Evolutionary conservation across 2,329 filamentous ascomycete species (phyloP).

Genomic region (Ophiostoma triangulosporum): DNA sequence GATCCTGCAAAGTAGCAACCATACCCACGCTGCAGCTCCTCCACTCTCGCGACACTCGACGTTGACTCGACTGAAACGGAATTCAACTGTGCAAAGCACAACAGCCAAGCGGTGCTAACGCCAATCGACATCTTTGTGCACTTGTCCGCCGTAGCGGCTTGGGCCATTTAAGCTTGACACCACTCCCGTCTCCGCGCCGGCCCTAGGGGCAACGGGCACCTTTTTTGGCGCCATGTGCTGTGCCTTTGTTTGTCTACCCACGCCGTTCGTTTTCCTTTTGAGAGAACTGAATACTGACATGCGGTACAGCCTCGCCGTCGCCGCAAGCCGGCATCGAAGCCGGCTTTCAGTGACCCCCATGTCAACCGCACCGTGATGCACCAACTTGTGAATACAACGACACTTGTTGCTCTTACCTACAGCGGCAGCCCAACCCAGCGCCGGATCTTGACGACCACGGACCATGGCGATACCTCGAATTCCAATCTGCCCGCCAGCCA

Average conservation of each 20-base stretch:
- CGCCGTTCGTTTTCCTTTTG: neutral
- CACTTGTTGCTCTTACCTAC: conserved; percentile 19
- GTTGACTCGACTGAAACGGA: neutral
- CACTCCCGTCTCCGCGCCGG: conserved; percentile 4
- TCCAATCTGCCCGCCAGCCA: conserved; percentile 7
- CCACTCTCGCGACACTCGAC: neutral
- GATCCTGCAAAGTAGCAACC: neutral
- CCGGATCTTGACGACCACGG: conserved; percentile 3
- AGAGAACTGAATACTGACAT: neutral
- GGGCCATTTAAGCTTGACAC: neutral
- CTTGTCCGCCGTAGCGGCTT: conserved; percentile 3
- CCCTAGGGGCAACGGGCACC: conserved; percentile 7
- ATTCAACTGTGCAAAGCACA: neutral
- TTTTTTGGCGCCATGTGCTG: conserved; percentile 3
- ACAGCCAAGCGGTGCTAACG: neutral
- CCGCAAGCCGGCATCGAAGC: neutral
- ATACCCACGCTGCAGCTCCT: neutral
- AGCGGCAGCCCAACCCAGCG: conserved; percentile 16
- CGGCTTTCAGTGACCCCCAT: conserved; percentile 1
- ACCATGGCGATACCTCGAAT: neutral
- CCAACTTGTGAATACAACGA: conserved; percentile 16
- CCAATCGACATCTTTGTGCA: neutral
- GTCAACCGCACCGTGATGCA: conserved; percentile 8
- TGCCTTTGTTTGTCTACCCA: neutral
- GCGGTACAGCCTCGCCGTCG: conserved; percentile 4